Percentiles rank a stretch among this genome's conserved stretches.
phyloP scores from a whole-genome alignment of 2,329 filamentous ascomycete species.

The Verticillium nubilum region DNA sequence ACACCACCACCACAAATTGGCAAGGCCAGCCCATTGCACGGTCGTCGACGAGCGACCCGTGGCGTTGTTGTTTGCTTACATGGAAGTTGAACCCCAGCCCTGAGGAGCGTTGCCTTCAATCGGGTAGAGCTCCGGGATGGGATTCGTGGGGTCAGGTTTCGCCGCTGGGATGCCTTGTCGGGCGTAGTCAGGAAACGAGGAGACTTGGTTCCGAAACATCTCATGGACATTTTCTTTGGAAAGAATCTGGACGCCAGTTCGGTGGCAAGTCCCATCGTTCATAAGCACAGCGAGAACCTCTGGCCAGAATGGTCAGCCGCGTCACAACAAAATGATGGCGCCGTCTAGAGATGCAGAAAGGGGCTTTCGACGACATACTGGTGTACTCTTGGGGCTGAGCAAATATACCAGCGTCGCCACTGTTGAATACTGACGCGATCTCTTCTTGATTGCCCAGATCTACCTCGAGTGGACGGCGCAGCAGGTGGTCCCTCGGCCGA shows the following conservation, averaged over 20 bases:
- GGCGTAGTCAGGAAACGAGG: slow-evolving; percentile 46
- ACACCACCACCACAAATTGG: slow-evolving; percentile 59
- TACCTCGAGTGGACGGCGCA: slow-evolving; percentile 36
- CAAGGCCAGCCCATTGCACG: slow-evolving; percentile 52
- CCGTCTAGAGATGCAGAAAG: too few relatives aligned
- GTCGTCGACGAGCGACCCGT: slow-evolving; percentile 49
- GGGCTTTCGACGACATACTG: slow-evolving; percentile 32
- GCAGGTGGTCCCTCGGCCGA: slow-evolving; percentile 1
- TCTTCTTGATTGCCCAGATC: slow-evolving; percentile 26
- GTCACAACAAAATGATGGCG: background rate
- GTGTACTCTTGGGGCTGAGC: slow-evolving; percentile 55
- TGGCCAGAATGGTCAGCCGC: slow-evolving; percentile 15
- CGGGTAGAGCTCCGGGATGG: slow-evolving; percentile 44
- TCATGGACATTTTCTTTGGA: slow-evolving; percentile 50
- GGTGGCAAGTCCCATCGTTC: slow-evolving; percentile 58
- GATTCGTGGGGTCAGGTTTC: slow-evolving; percentile 43
- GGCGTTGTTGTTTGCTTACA: slow-evolving; percentile 40
- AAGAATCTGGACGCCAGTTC: slow-evolving; percentile 49
- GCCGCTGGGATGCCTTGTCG: slow-evolving; percentile 36
- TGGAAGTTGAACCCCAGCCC: slow-evolving; percentile 59
- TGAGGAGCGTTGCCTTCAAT: slow-evolving; percentile 42
- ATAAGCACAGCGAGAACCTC: slow-evolving; percentile 56
- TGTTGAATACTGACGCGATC: slow-evolving; percentile 42
- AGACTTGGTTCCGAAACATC: slow-evolving; percentile 62
- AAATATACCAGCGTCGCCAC: slow-evolving; percentile 58